Evolutionary conservation across 768 basidiomycete genomes (phyloP), one percentile per base, ranked within the genome.

Genomic region (Cystofilobasidium capitatum): DNA sequence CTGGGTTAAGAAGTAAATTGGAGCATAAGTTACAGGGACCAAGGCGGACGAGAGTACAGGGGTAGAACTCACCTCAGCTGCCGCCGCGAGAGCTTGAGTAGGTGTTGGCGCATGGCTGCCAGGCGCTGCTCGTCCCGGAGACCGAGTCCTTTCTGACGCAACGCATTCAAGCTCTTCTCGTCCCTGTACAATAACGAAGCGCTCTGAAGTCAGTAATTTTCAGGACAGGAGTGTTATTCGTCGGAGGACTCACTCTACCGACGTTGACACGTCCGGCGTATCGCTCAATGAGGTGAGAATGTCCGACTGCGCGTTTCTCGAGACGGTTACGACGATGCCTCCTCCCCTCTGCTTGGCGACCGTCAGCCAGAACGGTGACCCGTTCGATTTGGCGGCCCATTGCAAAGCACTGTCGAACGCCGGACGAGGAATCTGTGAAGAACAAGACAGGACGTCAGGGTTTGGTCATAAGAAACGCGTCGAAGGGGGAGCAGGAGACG

Each of bases 381-480:
- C 87, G 29, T 91, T 87, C 1, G 86, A 81, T 72, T 85, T 88
- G 82, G 87, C 86, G 0, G 93, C 92, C 89, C 93, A 96, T 49
- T 85, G 81, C 22, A 92, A 82, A 0, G 90, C 87, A 0, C 89
- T 85, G 70, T 93, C 89, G 65, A 94, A 85, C 36, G 93, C 85
- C 59, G 86, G 83, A 51, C 93, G 80, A 70, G 84, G 74, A 29
- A 86, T 73, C 83, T 84, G 69, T 24, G 49, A 64, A 51, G 69
- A 58, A 64, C 35, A 58, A 59, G 7, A 10, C 61, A 65, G 47
- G 20, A 29, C 31, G 45, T 49, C 49, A 54, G 36, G 9, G 24
- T 37, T 8, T 29, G 20, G n/a, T 33, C 44, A 62, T 14, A 31
- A 42, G 22, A 24, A 36, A 14, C 17, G 24, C 8, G 35, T 1